Conservation (phyloP, 2,329 filamentous ascomycete species). For the Nigrospora sphaerica region DNA sequence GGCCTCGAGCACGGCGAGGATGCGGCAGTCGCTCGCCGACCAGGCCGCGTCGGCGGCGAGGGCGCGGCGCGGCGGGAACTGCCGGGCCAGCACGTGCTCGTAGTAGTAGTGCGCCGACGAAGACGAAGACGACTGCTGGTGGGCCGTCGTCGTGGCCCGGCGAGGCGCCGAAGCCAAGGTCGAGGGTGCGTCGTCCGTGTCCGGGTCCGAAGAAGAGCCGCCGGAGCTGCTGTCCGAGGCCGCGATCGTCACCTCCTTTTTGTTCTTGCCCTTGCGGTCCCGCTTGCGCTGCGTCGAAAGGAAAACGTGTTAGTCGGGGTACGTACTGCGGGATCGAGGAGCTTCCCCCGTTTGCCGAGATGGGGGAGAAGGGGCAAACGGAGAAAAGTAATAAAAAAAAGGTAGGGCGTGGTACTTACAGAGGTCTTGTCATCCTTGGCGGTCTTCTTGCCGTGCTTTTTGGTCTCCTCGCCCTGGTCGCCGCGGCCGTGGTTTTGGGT, state of each 20-base stretch:
- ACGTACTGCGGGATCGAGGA: no score
- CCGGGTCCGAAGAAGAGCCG: no score
- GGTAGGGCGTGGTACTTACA: no score
- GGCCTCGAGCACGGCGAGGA: slow-evolving; percentile 16
- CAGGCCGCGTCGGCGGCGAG: slow-evolving; percentile 13
- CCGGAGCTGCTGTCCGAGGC: no score
- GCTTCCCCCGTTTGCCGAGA: no score
- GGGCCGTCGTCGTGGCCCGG: not conserved
- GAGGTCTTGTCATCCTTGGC: not conserved
- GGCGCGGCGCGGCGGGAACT: slow-evolving; percentile 11
- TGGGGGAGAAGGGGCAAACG: no score
- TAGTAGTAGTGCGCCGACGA: not conserved
- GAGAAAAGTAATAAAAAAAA: no score
- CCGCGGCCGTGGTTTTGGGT: not conserved
- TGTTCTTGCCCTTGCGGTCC: no score
- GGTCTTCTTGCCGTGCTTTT: not conserved
- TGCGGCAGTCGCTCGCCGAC: slow-evolving; percentile 15
- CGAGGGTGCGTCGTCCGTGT: not conserved
- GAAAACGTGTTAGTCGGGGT: no score
- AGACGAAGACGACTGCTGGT: not conserved
- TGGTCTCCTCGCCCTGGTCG: not conserved
- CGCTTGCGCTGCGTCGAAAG: no score
- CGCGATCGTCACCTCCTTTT: no score
- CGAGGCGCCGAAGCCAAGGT: not conserved
- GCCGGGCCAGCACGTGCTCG: slow-evolving; percentile 2